Conservation (phyloP, 2,329 filamentous ascomycete genomes). For the Juglanconis sp. region DNA sequence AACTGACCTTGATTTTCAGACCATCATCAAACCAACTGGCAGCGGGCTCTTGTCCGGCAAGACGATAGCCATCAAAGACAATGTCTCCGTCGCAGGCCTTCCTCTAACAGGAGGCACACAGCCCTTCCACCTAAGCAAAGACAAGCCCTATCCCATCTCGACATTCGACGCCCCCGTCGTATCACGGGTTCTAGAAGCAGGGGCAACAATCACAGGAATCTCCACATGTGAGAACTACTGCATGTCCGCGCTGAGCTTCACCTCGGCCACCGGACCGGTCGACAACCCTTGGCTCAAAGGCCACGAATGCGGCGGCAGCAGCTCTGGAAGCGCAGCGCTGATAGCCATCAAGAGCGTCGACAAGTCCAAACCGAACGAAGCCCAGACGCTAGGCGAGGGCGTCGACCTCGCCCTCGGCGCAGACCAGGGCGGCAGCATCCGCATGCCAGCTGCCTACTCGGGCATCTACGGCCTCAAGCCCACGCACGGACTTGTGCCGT, state of each 20-base stretch:
- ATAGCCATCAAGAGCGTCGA: constrained; percentile 22
- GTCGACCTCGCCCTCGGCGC: constrained; percentile 35
- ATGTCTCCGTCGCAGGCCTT: constrained; percentile 20
- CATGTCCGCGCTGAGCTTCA: constrained; percentile 20
- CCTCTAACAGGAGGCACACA: constrained; percentile 20
- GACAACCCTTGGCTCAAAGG: constrained; percentile 20
- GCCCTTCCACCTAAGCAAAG: constrained; percentile 15
- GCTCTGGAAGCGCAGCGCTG: constrained; percentile 33
- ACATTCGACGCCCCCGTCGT: constrained; percentile 19
- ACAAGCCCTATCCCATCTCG: constrained; percentile 16
- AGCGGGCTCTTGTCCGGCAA: constrained; percentile 15
- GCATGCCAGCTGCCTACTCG: constrained; percentile 36
- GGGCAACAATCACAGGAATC: constrained; percentile 18
- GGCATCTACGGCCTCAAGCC: constrained; percentile 45
- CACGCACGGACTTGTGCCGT: constrained; percentile 47
- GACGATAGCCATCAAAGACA: constrained; percentile 21
- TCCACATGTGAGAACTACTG: constrained; percentile 23
- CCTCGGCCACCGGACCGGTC: constrained; percentile 19
- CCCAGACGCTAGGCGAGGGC: constrained; percentile 23
- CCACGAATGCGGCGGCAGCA: constrained; percentile 22
- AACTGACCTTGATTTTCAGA: neutral
- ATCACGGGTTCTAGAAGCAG: constrained; percentile 16
- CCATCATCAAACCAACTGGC: constrained; percentile 4
- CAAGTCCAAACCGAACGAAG: neutral
- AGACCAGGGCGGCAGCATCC: constrained; percentile 37